Evolutionary conservation across 805 yeast species (phyloP).

Genomic region (Yamadazyma olivae): DNA sequence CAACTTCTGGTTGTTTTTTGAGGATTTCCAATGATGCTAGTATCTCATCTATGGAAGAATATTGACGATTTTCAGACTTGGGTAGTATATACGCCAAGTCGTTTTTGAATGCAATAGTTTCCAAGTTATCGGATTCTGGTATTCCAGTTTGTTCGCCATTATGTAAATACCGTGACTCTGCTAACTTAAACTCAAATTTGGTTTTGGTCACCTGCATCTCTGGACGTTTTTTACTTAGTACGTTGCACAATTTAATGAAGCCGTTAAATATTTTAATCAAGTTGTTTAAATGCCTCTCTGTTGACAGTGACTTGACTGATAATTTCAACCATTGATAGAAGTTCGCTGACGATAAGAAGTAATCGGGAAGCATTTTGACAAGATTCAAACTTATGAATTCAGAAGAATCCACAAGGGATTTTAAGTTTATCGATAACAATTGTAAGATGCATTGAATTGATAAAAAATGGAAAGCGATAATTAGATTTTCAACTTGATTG

Average conservation of each 20-base stretch:
- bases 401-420: conserved; percentile 12
- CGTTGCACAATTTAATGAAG: conserved; percentile 17
- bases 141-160: neutral
- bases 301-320: neutral
- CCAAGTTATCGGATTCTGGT: neutral
- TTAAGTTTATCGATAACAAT: conserved; percentile 16
- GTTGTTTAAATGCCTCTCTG: conserved; percentile 18
- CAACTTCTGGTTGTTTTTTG: neutral
- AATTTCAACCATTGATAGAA: conserved; percentile 21
- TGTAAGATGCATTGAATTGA: conserved; percentile 24
- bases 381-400: conserved; percentile 8
- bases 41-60: neutral
- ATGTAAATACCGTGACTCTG: conserved; percentile 4
- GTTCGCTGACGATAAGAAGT: conserved; percentile 16
- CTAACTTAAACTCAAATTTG: conserved; percentile 6
- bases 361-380: conserved; percentile 13
- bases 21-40: neutral
- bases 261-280: conserved; percentile 24
- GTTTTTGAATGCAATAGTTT: neutral
- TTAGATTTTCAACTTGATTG: conserved; percentile 7
- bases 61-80: neutral
- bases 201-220: conserved; percentile 3
- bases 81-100: neutral
- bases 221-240: conserved; percentile 6
- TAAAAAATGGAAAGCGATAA: conserved; percentile 27